Percentiles rank a stretch among this genome's conserved stretches.
Conservation (phyloP, 345 rosid genomes). For the Eucalyptus coolabah region DNA sequence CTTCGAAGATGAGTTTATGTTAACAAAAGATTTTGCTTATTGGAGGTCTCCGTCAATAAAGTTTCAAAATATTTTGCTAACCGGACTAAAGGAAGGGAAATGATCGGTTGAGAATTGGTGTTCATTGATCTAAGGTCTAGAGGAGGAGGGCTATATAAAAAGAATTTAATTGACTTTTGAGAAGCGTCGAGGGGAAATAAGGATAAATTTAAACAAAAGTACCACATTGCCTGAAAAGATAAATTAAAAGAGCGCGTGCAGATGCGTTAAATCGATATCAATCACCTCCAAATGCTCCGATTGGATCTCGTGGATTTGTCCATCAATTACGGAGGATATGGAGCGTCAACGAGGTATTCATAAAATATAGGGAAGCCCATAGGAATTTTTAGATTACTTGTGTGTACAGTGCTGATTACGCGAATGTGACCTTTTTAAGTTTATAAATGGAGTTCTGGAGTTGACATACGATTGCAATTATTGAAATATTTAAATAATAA, state of each 20-base stretch:
- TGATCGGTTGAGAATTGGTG: neutral
- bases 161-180: neutral
- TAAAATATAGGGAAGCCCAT: neutral
- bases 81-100: neutral
- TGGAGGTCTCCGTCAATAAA: neutral
- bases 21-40: neutral
- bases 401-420: neutral
- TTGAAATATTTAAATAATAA: too few relatives aligned
- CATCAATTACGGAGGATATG: neutral
- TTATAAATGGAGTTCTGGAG: too few relatives aligned
- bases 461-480: too few relatives aligned
- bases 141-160: neutral
- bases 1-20: neutral
- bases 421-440: too few relatives aligned
- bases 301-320: neutral
- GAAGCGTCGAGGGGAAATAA: neutral
- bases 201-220: neutral
- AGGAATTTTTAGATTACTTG: neutral
- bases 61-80: neutral
- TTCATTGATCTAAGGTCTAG: neutral
- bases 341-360: neutral
- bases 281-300: neutral
- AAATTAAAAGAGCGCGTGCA: neutral
- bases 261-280: fast-evolving
- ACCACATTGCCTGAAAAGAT: too few relatives aligned